A percentile compares a stretch with the other conserved stretches of the same genome.
Evolutionary conservation across 306 rosid genomes (phyloP).

Genomic region (Vicia sativa): DNA sequence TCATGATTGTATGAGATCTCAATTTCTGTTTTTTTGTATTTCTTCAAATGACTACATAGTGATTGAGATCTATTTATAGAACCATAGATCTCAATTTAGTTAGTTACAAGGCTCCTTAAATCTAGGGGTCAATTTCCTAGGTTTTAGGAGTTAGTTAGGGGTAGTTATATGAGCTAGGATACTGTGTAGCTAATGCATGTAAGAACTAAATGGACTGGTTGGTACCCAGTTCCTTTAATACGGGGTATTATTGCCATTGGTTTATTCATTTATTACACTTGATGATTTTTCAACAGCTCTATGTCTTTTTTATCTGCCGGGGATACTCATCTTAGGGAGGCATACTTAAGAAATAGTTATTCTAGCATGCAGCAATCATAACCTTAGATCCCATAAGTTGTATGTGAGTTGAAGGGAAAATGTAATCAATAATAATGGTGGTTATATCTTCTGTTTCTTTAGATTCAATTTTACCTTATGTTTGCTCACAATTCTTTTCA

Average conservation of each 20-base stretch:
- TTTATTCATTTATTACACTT: constrained; percentile 30
- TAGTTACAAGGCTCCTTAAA: too few relatives aligned
- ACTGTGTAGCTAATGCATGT: too few relatives aligned
- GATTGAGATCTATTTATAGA: too few relatives aligned
- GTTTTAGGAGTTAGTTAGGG: too few relatives aligned
- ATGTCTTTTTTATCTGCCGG: constrained; percentile 10
- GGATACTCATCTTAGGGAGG: constrained; percentile 23
- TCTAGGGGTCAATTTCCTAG: too few relatives aligned
- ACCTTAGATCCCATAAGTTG: constrained; percentile 5
- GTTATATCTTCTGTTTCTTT: constrained; percentile 18
- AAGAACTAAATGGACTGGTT: too few relatives aligned
- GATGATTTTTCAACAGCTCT: constrained; percentile 23
- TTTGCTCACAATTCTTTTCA: constrained; percentile 6
- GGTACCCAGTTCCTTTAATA: too few relatives aligned
- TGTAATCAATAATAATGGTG: constrained; percentile 10
- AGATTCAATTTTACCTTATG: background rate
- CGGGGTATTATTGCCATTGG: constrained; percentile 9
- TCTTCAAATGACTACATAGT: too few relatives aligned
- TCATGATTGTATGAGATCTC: too few relatives aligned
- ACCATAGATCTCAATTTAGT: too few relatives aligned
- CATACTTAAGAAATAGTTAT: background rate
- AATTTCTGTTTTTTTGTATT: too few relatives aligned
- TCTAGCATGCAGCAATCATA: constrained; percentile 12
- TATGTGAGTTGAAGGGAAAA: constrained; percentile 24
- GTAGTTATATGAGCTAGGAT: too few relatives aligned